Evolutionary conservation across 805 yeast species (phyloP).

Genomic region (Monosporozyma yasuniensis): DNA sequence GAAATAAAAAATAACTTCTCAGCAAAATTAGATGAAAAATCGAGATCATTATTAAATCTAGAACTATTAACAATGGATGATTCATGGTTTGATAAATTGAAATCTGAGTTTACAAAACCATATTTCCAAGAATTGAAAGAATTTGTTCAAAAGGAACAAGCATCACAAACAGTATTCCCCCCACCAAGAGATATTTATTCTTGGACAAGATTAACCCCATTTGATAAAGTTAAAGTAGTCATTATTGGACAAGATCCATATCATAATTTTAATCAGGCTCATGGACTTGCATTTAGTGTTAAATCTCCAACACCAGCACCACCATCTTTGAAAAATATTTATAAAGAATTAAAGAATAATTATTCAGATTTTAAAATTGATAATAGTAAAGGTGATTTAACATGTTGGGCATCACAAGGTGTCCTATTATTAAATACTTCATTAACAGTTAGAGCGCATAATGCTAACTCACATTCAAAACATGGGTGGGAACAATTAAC

Average conservation of each 20-base stretch:
- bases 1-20: neutral
- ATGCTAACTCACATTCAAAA: constrained; percentile 85
- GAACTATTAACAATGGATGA: constrained; percentile 67
- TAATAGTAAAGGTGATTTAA: constrained; percentile 47
- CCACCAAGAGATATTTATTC: constrained; percentile 71
- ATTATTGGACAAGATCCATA: constrained; percentile 95
- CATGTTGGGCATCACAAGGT: constrained; percentile 81
- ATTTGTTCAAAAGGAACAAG: constrained; percentile 45
- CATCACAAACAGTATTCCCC: constrained; percentile 59
- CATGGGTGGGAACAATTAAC: constrained; percentile 93
- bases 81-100: constrained; percentile 68
- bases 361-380: constrained; percentile 59
- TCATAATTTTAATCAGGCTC: constrained; percentile 88
- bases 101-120: constrained; percentile 70
- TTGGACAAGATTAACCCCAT: constrained; percentile 83
- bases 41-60: constrained; percentile 2
- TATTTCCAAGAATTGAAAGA: constrained; percentile 68
- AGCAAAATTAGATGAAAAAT: neutral
- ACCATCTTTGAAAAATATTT: constrained; percentile 79
- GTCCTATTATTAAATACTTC: constrained; percentile 82
- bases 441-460: constrained; percentile 85
- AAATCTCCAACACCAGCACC: constrained; percentile 79
- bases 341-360: constrained; percentile 63
- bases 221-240: constrained; percentile 62
- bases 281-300: constrained; percentile 91